phyloP scores from a whole-genome alignment of 345 rosid genomes.

The Linum trigynum region DNA sequence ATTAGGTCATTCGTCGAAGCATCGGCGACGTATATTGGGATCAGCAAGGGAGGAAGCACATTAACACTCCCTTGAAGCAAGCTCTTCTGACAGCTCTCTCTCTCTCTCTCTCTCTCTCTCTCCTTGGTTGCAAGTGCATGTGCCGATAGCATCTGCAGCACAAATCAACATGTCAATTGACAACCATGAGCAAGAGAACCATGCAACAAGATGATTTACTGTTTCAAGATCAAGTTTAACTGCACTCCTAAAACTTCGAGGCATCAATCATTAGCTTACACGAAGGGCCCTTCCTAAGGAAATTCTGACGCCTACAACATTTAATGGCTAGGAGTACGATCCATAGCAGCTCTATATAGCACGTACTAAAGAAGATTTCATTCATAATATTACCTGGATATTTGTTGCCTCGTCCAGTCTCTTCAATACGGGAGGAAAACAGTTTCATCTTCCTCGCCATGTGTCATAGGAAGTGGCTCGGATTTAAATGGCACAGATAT shows the following conservation, averaged over 20 bases:
- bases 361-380: background rate
- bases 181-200: background rate
- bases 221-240: too few relatives aligned
- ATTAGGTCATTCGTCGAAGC: background rate
- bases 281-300: too few relatives aligned
- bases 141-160: background rate
- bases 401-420: conserved; percentile 7
- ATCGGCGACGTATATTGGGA: background rate
- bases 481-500: conserved; percentile 50
- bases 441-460: conserved; percentile 17
- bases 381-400: conserved; percentile 24
- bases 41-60: too few relatives aligned
- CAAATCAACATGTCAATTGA: background rate
- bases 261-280: too few relatives aligned
- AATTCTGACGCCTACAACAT: too few relatives aligned
- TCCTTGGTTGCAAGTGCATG: too few relatives aligned
- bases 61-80: too few relatives aligned
- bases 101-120: too few relatives aligned
- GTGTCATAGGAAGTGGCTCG: conserved; percentile 11
- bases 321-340: background rate
- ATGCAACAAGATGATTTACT: too few relatives aligned
- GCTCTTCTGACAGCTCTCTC: too few relatives aligned
- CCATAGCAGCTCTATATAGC: background rate
- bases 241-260: too few relatives aligned
- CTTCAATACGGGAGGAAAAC: conserved; percentile 24